Base-by-base conservation (phyloP, 805 yeast genomes). In the Candida suzukii region DNA sequence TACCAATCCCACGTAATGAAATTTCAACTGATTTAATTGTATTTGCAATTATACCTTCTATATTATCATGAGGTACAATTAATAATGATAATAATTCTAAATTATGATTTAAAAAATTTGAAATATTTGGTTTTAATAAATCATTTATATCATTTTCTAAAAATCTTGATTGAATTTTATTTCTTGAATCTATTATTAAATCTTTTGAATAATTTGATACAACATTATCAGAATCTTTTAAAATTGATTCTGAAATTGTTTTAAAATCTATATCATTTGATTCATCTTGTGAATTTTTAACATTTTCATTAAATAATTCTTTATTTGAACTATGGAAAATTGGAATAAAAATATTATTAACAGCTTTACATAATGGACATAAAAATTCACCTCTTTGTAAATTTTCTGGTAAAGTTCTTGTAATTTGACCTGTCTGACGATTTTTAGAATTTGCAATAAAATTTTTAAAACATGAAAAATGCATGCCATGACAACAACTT, bases 401-500 rank as follows among this genome's bases (percentile, higher is more conserved):
- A 46, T 84, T 78, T 47, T 83, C 95, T 0, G 96, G 95, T 5
- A 80, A 68, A 38, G 90, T 86, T 54, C 95, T 70, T 0, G 95
- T 85, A 27, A 88, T 76, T 54, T 88, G 95, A 16, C 72, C 76
- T 50, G 74, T 78, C 27, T 58, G 63, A 14, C 81, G 71, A 7
- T 70, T 61, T 39, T 75, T 66, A 34, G 73, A 68, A n/a, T 80
- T 73, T 26, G 68, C 66, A 53, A 83, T 59, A 53, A 78, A 85
- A 43, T 78, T 78, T 40, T 76, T 60, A 52, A 81, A 83, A 56
- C 99, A 91, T 16, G 75, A 69, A 46, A 74, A 78, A 59, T 91
- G 99, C 80, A 91, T 83, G 2, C 95, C 95, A 61, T 91, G 99
- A 1, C 96, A 95, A 66, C 99, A 91, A 39, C 95, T 82, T 45